Evolutionary conservation across 2,329 filamentous ascomycete genomes (phyloP), one percentile per base, ranked within the genome.

Genomic region (Alternaria ethzedia): DNA sequence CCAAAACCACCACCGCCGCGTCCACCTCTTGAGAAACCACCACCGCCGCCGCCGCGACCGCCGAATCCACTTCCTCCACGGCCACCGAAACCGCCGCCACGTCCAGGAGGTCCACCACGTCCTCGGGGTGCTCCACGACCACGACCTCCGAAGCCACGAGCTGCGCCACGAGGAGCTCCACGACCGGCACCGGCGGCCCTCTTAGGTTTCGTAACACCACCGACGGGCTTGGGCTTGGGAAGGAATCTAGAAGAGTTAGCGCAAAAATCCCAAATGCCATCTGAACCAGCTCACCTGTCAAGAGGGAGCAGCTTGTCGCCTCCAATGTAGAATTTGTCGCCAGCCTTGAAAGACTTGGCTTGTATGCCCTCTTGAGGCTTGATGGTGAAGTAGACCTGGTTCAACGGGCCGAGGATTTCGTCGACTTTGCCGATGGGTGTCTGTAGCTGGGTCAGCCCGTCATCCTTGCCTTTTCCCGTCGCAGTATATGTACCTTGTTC

Each of bases 351-450:
- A 44, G 92, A 96, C 63, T 90, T 89, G 66, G 96, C 94, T 82
- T 97, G 92, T 81, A 99, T 98, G 75, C 96, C 96, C 80, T 98
- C 95, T 80, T 93, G 90, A 58, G 95, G 94, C 85, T 98, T 98
- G 82, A 99, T 91, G 76, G 95, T 98, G 87, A 99, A 99, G 86
- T 91, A 97, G 76, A 98, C 93, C 83, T 97, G 91, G 87, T 97
- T 98, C 83, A 99, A 92, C 68, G 96, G 95, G 61, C 96, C 96
- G 73, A 99, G 90, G 72, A 99, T 92, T 85, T 99, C 96, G 84
- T 99, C 96, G 79, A 99, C 92, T 84, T 98, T 98, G 82, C 96
- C 96, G 81, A 99, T 89, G 66, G 91, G 86, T 49, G 92, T 95
- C 91, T 90, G 72, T 66, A 41, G 32, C 45, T 49, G 30, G 15